Evolutionary conservation across 23 red algal genomes (phyloP), one percentile per base, ranked within the genome.

Genomic region (Chondrus crispus): DNA sequence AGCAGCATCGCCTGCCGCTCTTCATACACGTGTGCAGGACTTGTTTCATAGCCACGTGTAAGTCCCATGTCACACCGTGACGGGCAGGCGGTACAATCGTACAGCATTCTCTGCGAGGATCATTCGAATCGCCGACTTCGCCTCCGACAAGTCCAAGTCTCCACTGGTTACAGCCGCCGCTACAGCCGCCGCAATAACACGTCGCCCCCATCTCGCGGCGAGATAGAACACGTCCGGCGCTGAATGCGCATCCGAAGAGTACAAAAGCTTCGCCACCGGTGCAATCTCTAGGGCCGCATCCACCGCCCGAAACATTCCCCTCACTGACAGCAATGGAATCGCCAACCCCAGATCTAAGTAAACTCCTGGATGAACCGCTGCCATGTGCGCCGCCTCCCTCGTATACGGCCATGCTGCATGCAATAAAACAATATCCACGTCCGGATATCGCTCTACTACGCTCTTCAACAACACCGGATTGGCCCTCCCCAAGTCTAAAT

Each of bases 61-160:
- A n/a, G n/a, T n/a, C n/a, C n/a, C n/a, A n/a, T n/a, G n/a, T n/a
- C 35, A 66, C 8, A 19, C 60, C 1, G 26, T 32, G 60, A 66
- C 26, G 18, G 7, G 5, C 71, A 90, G 69, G n/a, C 42, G 62
- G 74, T 90, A 90, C 72, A 90, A 75, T 9, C 51, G 43, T 12
- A 80, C 57, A 33, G 72, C 74, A 51, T 90, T 90, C 3, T 90
- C 87, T 35, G 87, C 87, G 26, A 90, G 72, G 64, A 90, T 90
- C 46, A 55, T 79, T 19, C 87, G 72, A 19, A 90, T 62, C 0
- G 87, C 87, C 47, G 68, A 33, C 45, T 80, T 90, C 40, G 52
- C 87, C 60, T 90, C 87, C 41, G 54, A 39, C 50, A 90, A 42
- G 41, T 69, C 80, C 72, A 90, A 62, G 71, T 90, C 87, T 16